Evolutionary conservation across 345 rosid genomes (phyloP), one percentile per base, ranked within the genome.

Genomic region (Balakata baccata): DNA sequence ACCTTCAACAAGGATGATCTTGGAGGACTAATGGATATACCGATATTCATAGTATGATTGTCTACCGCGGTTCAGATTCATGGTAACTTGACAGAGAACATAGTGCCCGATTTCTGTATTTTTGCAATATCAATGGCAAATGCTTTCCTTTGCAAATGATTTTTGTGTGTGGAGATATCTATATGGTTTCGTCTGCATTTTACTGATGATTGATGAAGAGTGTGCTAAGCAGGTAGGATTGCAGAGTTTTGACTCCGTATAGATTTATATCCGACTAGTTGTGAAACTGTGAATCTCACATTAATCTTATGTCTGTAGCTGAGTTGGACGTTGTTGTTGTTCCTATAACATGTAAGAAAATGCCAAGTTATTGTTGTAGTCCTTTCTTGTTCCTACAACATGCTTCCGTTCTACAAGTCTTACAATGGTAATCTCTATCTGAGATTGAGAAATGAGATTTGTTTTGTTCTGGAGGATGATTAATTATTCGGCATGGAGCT

Each of bases 1-100:
- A 50, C 62, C 3, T 13, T 46, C 13, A 65, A 16, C 47, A 13
- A 50, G 45, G 73, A 34, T 59, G 10, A 58, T 68, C 72, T 68
- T 2, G 6, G 43, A 56, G 50, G 43, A 50, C 2, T 67, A 47
- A 46, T 29, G 12, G 43, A 17, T 11, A 37, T 13, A 9, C 3
- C 3, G 17, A 60, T 11, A 34, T 0, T 12, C 12, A 6, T 6
- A 60, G 38, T 29, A 34, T 11, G 64, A 3, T 60, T 7, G 5
- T 54, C 11, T 11, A 74, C n/a, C 13, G 22, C 14, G 13, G 50
- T 51, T 18, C 3, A 11, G 11, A 29, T 5, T 2, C 25, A 43
- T 51, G 56, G 54, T 37, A 47, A 49, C 66, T 71, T 46, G 45
- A 71, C 22, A 6, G 11, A 6, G 67, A n/a, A n/a, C 66, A n/a